Evolutionary conservation across 2,329 filamentous ascomycete genomes (phyloP).

Genomic region (Helotiales sp.): DNA sequence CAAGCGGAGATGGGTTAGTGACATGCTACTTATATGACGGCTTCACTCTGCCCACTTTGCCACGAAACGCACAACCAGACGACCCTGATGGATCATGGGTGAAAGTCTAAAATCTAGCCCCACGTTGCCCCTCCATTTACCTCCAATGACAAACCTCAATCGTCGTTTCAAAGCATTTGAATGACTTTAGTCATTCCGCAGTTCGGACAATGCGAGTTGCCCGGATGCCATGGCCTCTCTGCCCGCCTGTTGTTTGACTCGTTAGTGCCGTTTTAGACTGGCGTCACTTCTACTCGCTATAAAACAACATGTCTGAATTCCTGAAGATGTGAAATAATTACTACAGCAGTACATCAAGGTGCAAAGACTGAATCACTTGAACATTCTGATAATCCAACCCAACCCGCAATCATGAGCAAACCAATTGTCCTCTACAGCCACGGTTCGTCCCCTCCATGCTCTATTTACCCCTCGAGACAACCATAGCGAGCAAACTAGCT

Average conservation of each 20-base stretch:
- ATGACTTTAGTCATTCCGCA: not conserved
- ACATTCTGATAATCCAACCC: not conserved
- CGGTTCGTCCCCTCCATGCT: not conserved
- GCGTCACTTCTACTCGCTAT: not conserved
- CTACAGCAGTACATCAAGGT: no score
- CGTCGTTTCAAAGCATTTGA: not conserved
- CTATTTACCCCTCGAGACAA: not conserved
- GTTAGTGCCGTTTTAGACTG: not conserved
- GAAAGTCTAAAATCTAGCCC: not conserved
- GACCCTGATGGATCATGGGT: not conserved
- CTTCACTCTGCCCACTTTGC: not conserved
- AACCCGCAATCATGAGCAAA: conserved; percentile 19
- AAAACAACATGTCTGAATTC: not conserved
- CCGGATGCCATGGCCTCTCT: not conserved
- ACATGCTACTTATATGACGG: not conserved
- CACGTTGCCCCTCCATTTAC: not conserved
- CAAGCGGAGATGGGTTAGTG: not conserved
- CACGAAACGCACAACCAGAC: not conserved
- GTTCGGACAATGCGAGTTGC: not conserved
- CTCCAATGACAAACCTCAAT: not conserved
- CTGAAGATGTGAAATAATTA: no score
- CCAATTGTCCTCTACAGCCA: conserved; percentile 20
- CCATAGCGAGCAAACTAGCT: not conserved
- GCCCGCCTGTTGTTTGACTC: not conserved
- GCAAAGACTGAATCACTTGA: no score